These are phyloP conservation scores for Astragalus glycyphyllos DNA, from an alignment of 306 rosid species.

Conservation along the genomic window DNA sequence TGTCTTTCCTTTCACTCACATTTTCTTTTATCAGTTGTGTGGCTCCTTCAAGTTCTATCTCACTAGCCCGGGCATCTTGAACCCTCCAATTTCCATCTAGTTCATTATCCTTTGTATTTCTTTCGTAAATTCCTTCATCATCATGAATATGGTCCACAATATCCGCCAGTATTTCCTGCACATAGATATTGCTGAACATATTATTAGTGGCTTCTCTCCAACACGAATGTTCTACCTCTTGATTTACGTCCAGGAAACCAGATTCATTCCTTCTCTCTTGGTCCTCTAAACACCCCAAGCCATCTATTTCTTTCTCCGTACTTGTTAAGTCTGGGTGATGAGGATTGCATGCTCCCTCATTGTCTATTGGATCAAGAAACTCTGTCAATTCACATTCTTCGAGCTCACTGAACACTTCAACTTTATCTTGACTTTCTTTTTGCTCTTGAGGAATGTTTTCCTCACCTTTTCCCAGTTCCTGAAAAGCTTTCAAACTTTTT, in stretches of 20 bases:
- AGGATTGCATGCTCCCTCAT: slow-evolving; percentile 34
- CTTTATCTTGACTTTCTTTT: slow-evolving; percentile 48
- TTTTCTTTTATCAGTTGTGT: slow-evolving; percentile 48
- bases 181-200: slow-evolving; percentile 43
- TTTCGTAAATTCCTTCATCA: slow-evolving; percentile 50
- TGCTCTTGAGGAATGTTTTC: slow-evolving; percentile 38
- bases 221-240: slow-evolving; percentile 44
- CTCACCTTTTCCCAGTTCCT: slow-evolving; percentile 40
- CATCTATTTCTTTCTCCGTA: slow-evolving; percentile 40
- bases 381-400: slow-evolving; percentile 52
- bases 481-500: slow-evolving; percentile 32
- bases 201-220: slow-evolving; percentile 47
- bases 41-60: slow-evolving; percentile 51
- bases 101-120: slow-evolving; percentile 40
- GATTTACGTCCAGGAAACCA: slow-evolving; percentile 51
- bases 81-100: slow-evolving; percentile 48
- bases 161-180: slow-evolving; percentile 43
- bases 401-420: slow-evolving; percentile 36
- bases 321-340: slow-evolving; percentile 40
- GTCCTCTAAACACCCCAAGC: slow-evolving; percentile 45
- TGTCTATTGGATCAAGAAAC: slow-evolving; percentile 44
- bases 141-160: slow-evolving; percentile 42
- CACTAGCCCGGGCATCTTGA: slow-evolving; percentile 46
- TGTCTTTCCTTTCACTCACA: slow-evolving; percentile 44
- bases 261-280: slow-evolving; percentile 42